These are phyloP conservation scores for Globisporangium abappressorium DNA, from an alignment of 352 stramenopile genomes.

Conservation along the genomic window DNA sequence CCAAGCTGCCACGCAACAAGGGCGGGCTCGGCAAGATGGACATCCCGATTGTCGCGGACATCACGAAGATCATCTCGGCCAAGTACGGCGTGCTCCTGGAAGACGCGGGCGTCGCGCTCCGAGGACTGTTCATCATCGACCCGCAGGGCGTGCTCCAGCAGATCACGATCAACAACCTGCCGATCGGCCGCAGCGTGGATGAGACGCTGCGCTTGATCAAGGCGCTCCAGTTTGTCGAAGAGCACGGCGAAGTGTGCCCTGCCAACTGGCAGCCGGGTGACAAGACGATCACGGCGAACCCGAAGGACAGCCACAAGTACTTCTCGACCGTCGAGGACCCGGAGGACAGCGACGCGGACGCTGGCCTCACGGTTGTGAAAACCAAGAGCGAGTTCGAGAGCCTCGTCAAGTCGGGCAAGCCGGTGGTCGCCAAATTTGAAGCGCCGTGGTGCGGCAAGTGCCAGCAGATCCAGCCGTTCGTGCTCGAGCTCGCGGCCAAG, in stretches of 20 bases:
- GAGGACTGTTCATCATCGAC: conserved; percentile 94
- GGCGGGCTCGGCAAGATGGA: conserved; percentile 91
- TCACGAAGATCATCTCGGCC: conserved; percentile 89
- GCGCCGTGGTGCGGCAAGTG: conserved; percentile 89
- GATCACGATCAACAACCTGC: conserved; percentile 91
- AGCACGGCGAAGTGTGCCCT: conserved; percentile 92
- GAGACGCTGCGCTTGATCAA: conserved; percentile 91
- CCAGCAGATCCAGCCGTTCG: conserved; percentile 75
- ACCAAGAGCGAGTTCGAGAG: conserved; percentile 59
- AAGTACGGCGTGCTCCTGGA: conserved; percentile 91
- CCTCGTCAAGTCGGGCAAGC: conserved; percentile 65
- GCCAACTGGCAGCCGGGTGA: conserved; percentile 92
- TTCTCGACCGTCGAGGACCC: conserved; percentile 64
- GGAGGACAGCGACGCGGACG: conserved; percentile 31
- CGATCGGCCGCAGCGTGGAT: conserved; percentile 90
- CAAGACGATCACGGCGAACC: conserved; percentile 87
- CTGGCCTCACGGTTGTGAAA: conserved; percentile 49
- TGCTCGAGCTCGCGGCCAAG: conserved; percentile 63
- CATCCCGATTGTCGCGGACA: conserved; percentile 92
- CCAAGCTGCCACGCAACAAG: conserved; percentile 83
- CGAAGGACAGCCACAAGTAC: conserved; percentile 80
- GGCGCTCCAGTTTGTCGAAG: conserved; percentile 91
- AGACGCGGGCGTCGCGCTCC: conserved; percentile 80
- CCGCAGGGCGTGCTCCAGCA: conserved; percentile 83
- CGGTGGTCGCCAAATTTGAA: conserved; percentile 79